Base-by-base conservation (phyloP, 2,329 filamentous ascomycete genomes). In the Stachybotrys chlorohalonatus region DNA sequence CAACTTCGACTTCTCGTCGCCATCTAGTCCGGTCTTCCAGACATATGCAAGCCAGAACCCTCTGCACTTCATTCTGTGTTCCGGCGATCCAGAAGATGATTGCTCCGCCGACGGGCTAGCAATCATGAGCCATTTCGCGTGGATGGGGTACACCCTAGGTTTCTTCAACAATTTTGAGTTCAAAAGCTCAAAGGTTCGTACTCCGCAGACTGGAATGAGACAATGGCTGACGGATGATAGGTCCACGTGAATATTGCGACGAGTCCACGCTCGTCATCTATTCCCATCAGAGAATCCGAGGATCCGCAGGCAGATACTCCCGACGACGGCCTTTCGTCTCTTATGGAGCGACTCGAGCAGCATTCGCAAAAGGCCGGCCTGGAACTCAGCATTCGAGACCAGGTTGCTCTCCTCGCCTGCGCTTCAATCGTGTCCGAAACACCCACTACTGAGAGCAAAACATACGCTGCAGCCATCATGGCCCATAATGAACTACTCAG, bases 101-200 rank as follows among this genome's bases (percentile, higher is more conserved):
- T 11, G 11, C 9, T 6, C 15, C 8, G 16, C 13, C 16, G 5
- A 11, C 45, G 51, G 53, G 42, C 47, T 54, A 7, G 53, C 39
- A n/a, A 30, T 53, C 7, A 57, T 52, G 13, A 46, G 49, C 11
- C 15, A 46, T n/a, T 31, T 57, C 24, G 24, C 42, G 5, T 24
- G 15, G 5, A 31, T 31, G 16, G 53, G 55, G 11, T 53, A 51
- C 32, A 55, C 50, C 6, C 51, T 55, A n/a, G 55, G 49, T 16
- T 51, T 57, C 17, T 46, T 57, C 11, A 51, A 57, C 46, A 50
- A 32, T 39, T 47, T 57, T n/a, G 55, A 57, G 53, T 55, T 57
- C 15, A 47, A 51, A 36, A 57, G 55, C 51, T 58, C 39, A 15
- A 55, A 47, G 32, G 59, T 68, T 24, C 60, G 54, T 42, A 3